A percentile compares a stretch with the other conserved stretches of the same genome.
Conservation (phyloP, 306 rosid species). For the Cicer yamashitae region DNA sequence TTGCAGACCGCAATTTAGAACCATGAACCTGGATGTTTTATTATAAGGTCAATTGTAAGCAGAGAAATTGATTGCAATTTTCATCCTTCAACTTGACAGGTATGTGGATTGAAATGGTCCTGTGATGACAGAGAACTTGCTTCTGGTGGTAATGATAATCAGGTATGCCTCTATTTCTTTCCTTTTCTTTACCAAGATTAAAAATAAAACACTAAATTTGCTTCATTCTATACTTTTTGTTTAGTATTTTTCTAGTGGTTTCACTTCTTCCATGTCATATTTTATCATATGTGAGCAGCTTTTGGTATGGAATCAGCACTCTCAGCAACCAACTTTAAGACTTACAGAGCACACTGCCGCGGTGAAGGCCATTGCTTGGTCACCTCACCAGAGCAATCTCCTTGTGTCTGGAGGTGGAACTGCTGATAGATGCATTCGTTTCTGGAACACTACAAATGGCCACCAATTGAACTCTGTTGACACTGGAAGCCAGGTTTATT, state of each 20-base stretch:
- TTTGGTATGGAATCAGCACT: constrained; percentile 94
- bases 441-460: constrained; percentile 98
- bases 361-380: constrained; percentile 98
- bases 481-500: constrained; percentile 95
- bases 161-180: constrained; percentile 51
- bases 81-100: constrained; percentile 45
- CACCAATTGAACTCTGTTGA: constrained; percentile 83
- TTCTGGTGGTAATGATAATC: constrained; percentile 99
- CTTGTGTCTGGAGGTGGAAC: constrained; percentile 99
- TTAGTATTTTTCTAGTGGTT: neutral
- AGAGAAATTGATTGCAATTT: constrained; percentile 22
- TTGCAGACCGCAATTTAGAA: no score
- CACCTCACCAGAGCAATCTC: constrained; percentile 92
- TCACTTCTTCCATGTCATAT: constrained; percentile 35
- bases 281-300: constrained; percentile 60
- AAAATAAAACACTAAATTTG: neutral
- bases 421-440: constrained; percentile 96
- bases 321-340: constrained; percentile 83
- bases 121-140: constrained; percentile 97
- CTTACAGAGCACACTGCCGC: constrained; percentile 98
- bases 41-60: neutral
- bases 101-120: constrained; percentile 99
- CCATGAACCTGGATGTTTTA: neutral
- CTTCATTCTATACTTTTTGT: neutral
- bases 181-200: neutral